Percentiles rank a stretch among this genome's conserved stretches.
Evolutionary conservation across 2,329 filamentous ascomycete genomes (phyloP).

Genomic region (Rhinocladiella mackenziei): DNA sequence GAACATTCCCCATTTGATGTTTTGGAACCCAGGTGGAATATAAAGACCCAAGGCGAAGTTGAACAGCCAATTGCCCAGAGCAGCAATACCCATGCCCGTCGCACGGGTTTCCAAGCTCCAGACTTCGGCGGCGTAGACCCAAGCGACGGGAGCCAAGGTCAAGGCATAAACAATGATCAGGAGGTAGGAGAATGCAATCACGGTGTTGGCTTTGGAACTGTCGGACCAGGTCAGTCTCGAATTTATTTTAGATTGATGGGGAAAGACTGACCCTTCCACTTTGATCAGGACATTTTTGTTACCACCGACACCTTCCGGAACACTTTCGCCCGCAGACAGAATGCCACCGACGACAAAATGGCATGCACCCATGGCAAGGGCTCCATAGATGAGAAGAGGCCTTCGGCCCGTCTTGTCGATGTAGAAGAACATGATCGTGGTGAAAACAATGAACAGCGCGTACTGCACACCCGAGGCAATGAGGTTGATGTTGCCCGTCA

Average conservation of each 20-base stretch:
- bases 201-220: slow-evolving; percentile 55
- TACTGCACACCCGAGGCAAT: slow-evolving; percentile 35
- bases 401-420: slow-evolving; percentile 49
- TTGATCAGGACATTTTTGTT: slow-evolving; percentile 53
- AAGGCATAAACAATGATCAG: slow-evolving; percentile 61
- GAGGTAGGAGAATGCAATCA: slow-evolving; percentile 64
- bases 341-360: slow-evolving; percentile 48
- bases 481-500: slow-evolving; percentile 36
- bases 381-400: slow-evolving; percentile 46
- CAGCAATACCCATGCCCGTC: slow-evolving; percentile 53
- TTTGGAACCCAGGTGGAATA: slow-evolving; percentile 55
- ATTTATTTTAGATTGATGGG: too few species aligned
- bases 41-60: slow-evolving; percentile 60
- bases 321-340: slow-evolving; percentile 40
- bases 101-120: slow-evolving; percentile 60
- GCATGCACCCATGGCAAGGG: slow-evolving; percentile 43
- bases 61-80: slow-evolving; percentile 55
- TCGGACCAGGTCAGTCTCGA: too few species aligned
- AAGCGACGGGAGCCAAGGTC: slow-evolving; percentile 61
- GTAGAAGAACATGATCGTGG: slow-evolving; percentile 30
- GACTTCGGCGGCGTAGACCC: slow-evolving; percentile 64
- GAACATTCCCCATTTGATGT: slow-evolving; percentile 55
- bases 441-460: slow-evolving; percentile 35
- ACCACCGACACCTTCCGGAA: slow-evolving; percentile 45
- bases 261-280: slow-evolving; percentile 50